phyloP scores from a whole-genome alignment of 441 rosid genomes.

The Hura crepitans region DNA sequence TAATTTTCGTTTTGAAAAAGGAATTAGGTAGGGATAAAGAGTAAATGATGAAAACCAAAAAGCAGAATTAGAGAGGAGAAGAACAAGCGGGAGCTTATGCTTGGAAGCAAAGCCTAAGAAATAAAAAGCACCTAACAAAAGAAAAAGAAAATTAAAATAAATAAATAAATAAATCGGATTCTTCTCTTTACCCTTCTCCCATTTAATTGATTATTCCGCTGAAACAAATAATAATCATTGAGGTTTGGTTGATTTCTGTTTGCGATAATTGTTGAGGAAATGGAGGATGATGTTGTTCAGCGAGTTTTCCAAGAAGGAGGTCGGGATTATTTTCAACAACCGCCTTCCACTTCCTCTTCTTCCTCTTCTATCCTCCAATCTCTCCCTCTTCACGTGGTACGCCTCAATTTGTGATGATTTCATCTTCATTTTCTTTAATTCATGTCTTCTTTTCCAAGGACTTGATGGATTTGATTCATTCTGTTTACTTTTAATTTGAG shows the following conservation, averaged over 20 bases:
- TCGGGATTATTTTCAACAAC: constrained; percentile 80
- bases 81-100: constrained; percentile 29
- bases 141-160: constrained; percentile 7
- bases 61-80: too few species aligned
- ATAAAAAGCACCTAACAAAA: neutral
- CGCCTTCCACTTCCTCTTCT: constrained; percentile 69
- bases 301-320: constrained; percentile 93
- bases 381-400: constrained; percentile 92
- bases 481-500: neutral
- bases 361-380: constrained; percentile 77
- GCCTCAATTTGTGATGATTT: neutral
- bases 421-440: neutral
- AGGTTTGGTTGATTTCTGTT: neutral
- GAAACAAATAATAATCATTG: neutral
- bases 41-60: neutral
- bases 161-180: neutral
- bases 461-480: neutral
- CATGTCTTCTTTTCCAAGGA: neutral
- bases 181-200: neutral
- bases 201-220: neutral
- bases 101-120: constrained; percentile 24
- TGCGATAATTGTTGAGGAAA: constrained; percentile 20
- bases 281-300: constrained; percentile 95
- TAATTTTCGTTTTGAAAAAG: neutral
- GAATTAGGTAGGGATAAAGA: neutral